Conservation (phyloP, 2,329 filamentous ascomycete genomes). For the Cytospora piceicola region DNA sequence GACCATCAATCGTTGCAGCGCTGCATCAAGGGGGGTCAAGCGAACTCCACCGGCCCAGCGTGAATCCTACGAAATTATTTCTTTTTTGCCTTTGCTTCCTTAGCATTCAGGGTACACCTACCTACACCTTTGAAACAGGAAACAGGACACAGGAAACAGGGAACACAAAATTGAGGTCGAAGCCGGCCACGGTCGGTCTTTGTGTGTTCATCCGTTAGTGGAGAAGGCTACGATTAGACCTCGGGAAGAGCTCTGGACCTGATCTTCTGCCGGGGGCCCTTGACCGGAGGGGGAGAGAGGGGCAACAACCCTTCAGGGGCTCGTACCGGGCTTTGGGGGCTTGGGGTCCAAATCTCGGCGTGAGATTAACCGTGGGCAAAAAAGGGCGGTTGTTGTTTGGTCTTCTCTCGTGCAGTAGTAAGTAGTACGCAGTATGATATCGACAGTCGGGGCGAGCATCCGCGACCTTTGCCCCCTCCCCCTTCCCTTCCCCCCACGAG, state of each 20-base stretch:
- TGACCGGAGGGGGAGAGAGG: background rate
- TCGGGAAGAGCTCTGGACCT: background rate
- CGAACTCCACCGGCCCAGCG: background rate
- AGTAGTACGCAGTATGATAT: background rate
- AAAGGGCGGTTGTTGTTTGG: background rate
- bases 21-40: slow-evolving; percentile 3
- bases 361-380: slow-evolving; percentile 1
- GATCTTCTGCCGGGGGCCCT: background rate
- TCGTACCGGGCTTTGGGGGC: background rate
- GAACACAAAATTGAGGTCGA: no score
- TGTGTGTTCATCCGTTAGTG: background rate
- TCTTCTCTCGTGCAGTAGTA: background rate
- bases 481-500: no score
- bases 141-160: no score
- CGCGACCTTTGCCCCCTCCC: background rate
- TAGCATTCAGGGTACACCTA: background rate
- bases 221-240: background rate
- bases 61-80: background rate
- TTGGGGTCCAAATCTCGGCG: background rate
- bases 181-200: background rate
- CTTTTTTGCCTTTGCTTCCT: background rate
- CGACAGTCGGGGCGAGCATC: background rate
- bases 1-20: background rate
- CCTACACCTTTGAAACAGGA: background rate
- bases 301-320: background rate